A percentile compares a stretch with the other conserved stretches of the same genome.
Evolutionary conservation across 1,284 basidiomycete species (phyloP).

Genomic region (Sutorius eximius): DNA sequence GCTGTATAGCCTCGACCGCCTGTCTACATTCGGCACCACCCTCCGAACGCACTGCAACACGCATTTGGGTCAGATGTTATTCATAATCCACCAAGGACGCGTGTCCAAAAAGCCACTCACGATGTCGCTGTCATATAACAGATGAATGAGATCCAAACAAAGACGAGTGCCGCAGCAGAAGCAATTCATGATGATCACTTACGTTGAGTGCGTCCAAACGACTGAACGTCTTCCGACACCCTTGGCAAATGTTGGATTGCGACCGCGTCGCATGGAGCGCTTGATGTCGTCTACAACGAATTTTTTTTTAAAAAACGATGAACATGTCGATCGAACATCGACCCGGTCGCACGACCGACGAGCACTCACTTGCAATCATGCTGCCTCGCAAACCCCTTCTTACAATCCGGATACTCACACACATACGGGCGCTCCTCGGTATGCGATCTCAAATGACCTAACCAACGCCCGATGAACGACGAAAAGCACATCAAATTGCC

Average conservation of each 20-base stretch:
- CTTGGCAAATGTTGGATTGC: slow-evolving; percentile 84
- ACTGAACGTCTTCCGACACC: slow-evolving; percentile 94
- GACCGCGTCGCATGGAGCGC: slow-evolving; percentile 83
- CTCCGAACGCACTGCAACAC: slow-evolving; percentile 69
- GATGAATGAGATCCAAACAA: slow-evolving; percentile 21
- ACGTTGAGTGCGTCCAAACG: slow-evolving; percentile 91
- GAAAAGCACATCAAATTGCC: not conserved
- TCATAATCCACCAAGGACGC: slow-evolving; percentile 19
- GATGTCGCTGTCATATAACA: slow-evolving; percentile 33
- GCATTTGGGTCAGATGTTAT: slow-evolving; percentile 25
- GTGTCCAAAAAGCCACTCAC: slow-evolving; percentile 29
- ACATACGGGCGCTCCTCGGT: slow-evolving; percentile 94
- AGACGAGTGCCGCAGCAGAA: slow-evolving; percentile 20
- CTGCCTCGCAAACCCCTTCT: slow-evolving; percentile 91
- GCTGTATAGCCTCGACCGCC: slow-evolving; percentile 39
- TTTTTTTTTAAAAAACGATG: no score
- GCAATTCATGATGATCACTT: slow-evolving; percentile 43
- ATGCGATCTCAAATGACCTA: slow-evolving; percentile 93
- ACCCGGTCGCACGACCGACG: slow-evolving; percentile 10
- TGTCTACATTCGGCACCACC: slow-evolving; percentile 73
- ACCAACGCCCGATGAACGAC: slow-evolving; percentile 2
- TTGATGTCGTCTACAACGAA: slow-evolving; percentile 87
- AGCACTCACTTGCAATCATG: slow-evolving; percentile 90
- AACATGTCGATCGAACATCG: not conserved
- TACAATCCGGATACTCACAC: slow-evolving; percentile 91